phyloP scores from a whole-genome alignment of 768 basidiomycete genomes.

The Trametes villosa region DNA sequence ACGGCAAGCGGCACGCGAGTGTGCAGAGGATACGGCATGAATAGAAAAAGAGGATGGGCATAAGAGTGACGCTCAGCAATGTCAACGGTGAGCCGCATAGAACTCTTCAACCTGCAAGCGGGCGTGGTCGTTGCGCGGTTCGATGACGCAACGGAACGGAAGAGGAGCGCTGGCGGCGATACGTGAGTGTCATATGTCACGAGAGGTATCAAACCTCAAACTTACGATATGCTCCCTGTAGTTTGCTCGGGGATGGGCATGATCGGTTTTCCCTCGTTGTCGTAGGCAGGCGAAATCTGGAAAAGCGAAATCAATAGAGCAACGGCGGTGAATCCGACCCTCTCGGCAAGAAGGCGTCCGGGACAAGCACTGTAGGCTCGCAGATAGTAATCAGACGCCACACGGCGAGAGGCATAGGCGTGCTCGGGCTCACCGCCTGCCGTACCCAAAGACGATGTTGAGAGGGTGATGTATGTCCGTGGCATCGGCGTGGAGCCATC shows the following conservation, averaged over 20 bases:
- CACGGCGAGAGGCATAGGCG: neutral
- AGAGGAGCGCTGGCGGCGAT: too few relatives aligned
- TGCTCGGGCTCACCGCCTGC: neutral
- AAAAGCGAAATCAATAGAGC: neutral
- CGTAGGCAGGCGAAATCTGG: neutral
- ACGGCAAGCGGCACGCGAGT: too few relatives aligned
- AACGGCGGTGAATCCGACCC: neutral
- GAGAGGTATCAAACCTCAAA: too few relatives aligned
- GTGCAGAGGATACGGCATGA: too few relatives aligned
- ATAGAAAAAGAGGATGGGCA: too few relatives aligned
- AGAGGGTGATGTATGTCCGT: neutral
- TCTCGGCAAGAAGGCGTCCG: neutral
- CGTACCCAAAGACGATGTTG: neutral
- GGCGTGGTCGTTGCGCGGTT: too few relatives aligned
- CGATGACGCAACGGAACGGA: too few relatives aligned
- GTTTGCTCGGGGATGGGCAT: neutral
- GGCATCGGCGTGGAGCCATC: neutral
- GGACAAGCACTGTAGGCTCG: neutral
- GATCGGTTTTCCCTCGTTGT: neutral
- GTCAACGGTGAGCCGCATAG: too few relatives aligned
- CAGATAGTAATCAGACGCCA: too few relatives aligned
- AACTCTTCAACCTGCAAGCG: too few relatives aligned
- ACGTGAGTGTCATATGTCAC: too few relatives aligned
- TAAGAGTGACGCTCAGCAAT: too few relatives aligned
- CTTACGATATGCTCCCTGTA: neutral